Base-by-base conservation (phyloP, 2,329 filamentous ascomycete genomes). In the Metarhizium humberi region DNA sequence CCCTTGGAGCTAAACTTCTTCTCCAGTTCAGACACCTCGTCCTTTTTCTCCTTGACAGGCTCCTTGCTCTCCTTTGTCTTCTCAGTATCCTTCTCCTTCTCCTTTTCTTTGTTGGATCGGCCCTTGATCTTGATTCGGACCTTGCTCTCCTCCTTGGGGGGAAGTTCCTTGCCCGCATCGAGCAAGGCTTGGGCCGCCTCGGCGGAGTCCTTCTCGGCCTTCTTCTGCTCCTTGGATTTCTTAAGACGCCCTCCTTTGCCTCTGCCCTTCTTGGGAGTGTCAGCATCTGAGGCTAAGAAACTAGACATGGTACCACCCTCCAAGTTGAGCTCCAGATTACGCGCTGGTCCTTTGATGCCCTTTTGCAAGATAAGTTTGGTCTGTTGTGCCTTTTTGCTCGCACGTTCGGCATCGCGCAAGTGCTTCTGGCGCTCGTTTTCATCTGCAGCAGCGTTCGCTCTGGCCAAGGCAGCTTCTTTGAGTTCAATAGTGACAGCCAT, bases 401-500 rank as follows among this genome's bases (percentile, higher is more conserved):
- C 90, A 56, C 92, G 87, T 64, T 95, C 90, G 25, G 92, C 92
- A 64, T 95, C 92, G 51, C 86, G 86, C 48, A 94, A 76, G 64
- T 91, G 86, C 67, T 87, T 91, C 64, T 85, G 84, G 61, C 85
- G 85, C 70, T 96, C 92, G 30, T 85, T 80, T 59, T 94, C 89
- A 66, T 96, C 90, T 60, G 88, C 82, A 3, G 90, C 88, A 53
- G 86, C 82, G 56, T 87, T 81, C 10, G 92, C 90, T 61, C 87
- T 87, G 59, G 87, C 85, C 48, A 95, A 77, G 4, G 90, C 89
- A 3, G 87, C 83, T 60, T 94, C 88, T 73, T 95, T 94, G 67
- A 91, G 86, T 67, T 96, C 92, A 63, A 95, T 88, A 6, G 91
- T 92, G 57, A 95, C 87, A 4, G 91, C 91, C 78, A 96, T 91